phyloP scores from a whole-genome alignment of 495 filamentous ascomycete genomes.

The Alectoria sarmentosa region DNA sequence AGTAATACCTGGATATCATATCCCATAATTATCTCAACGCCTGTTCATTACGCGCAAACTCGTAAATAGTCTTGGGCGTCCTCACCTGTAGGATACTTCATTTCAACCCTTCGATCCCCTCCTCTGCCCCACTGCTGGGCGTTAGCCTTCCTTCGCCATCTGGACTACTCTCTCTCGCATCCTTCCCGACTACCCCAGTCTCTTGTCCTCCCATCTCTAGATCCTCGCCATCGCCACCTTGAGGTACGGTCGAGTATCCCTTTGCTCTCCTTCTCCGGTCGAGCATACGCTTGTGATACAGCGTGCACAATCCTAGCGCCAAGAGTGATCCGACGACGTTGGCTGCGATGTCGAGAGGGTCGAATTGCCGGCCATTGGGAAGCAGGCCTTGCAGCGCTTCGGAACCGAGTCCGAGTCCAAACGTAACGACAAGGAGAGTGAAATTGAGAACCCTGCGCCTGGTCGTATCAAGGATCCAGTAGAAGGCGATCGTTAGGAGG shows the following conservation, averaged over 20 bases:
- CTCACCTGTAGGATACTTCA: not conserved
- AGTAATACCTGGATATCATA: not conserved
- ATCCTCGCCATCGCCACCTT: slow-evolving; percentile 41
- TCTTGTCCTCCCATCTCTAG: slow-evolving; percentile 52
- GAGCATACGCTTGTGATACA: slow-evolving; percentile 95
- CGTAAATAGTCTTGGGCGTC: not conserved
- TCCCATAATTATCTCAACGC: not conserved
- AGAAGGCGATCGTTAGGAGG: slow-evolving; percentile 77
- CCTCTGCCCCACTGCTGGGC: slow-evolving; percentile 22
- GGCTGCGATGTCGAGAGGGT: slow-evolving; percentile 77
- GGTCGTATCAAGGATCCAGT: slow-evolving; percentile 92
- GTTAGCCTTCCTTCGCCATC: slow-evolving; percentile 24
- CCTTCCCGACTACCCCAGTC: slow-evolving; percentile 53
- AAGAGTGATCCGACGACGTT: slow-evolving; percentile 74
- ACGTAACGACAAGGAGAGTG: slow-evolving; percentile 73
- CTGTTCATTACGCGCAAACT: not conserved
- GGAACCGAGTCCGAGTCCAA: slow-evolving; percentile 68
- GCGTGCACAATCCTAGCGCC: slow-evolving; percentile 66
- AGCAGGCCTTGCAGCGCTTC: slow-evolving; percentile 77
- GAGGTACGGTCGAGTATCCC: slow-evolving; percentile 57
- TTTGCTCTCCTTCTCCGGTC: slow-evolving; percentile 74
- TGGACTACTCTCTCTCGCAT: slow-evolving; percentile 38
- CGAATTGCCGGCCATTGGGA: slow-evolving; percentile 76
- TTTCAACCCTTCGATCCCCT: slow-evolving; percentile 15
- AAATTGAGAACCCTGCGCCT: slow-evolving; percentile 77